Conservation (phyloP, 2,329 filamentous ascomycete species). For the Aspergillus jensenii region DNA sequence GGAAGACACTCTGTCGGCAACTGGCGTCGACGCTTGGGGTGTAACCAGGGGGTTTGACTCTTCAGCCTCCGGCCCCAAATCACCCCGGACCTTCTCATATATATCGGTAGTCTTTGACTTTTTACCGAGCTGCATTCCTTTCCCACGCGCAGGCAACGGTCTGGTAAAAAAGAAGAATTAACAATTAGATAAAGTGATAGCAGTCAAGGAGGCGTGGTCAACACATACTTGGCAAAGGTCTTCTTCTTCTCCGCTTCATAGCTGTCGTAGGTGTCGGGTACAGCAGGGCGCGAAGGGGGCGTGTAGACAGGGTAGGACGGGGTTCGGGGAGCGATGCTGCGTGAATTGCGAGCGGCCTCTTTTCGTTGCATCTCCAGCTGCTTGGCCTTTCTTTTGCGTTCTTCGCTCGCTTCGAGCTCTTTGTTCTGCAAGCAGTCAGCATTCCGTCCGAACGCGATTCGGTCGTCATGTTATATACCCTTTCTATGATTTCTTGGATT, state of each 20-base stretch:
- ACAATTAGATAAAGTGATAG: neutral
- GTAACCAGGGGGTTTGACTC: constrained; percentile 69
- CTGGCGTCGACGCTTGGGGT: constrained; percentile 53
- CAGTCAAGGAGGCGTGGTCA: neutral
- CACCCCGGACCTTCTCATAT: constrained; percentile 91
- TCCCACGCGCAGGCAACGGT: constrained; percentile 69
- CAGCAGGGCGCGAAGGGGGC: constrained; percentile 69
- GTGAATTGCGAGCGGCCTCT: constrained; percentile 78
- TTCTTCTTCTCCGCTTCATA: constrained; percentile 99
- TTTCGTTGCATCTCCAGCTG: constrained; percentile 99
- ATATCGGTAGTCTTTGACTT: constrained; percentile 98
- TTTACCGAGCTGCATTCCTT: constrained; percentile 99
- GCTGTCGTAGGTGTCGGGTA: constrained; percentile 81
- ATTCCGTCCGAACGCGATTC: neutral
- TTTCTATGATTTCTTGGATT: constrained; percentile 95
- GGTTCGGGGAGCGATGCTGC: constrained; percentile 66
- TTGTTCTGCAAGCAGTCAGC: constrained; percentile 69
- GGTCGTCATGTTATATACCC: constrained; percentile 54
- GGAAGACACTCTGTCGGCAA: constrained; percentile 52
- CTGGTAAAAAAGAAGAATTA: constrained; percentile 44
- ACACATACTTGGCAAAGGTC: constrained; percentile 70
- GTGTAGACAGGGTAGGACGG: constrained; percentile 89
- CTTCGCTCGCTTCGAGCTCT: constrained; percentile 95
- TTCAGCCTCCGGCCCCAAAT: constrained; percentile 84
- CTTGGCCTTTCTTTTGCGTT: constrained; percentile 97